Evolutionary conservation across 2,329 filamentous ascomycete genomes (phyloP), one percentile per base, ranked within the genome.

Genomic region (Teratosphaeria zuluensis): DNA sequence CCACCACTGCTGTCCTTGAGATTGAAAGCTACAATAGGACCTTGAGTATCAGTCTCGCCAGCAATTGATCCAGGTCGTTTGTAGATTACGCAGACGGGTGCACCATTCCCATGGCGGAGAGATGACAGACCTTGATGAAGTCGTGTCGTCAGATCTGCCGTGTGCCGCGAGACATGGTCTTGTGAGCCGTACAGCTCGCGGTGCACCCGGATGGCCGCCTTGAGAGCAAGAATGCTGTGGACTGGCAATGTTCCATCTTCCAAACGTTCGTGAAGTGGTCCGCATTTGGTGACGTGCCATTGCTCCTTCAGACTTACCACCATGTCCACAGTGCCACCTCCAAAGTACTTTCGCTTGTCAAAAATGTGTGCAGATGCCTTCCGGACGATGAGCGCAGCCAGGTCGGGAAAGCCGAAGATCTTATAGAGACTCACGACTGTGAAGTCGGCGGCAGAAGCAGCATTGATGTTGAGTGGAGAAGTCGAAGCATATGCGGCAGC

Each of bases 371-470:
- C 84, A 12, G 88, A 83, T 33, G 83, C 79, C 65, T 89, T 91
- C 51, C 88, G 84, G 12, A 97, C 84, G 32, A 97, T 84, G 59
- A 99, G 75, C 1, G 86, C 91, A 1, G 92, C 92, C 1, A 97
- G 78, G 70, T 97, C 90, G 0, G 92, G 92, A 64, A 96, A 96
- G 1, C 94, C 92, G 72, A 97, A 97, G n/a, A 96, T 92, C 72
- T 97, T 99, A 76, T 96, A 95, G 63, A 97, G 85, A 72, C 92
- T 96, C 51, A 97, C 69, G 0, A 90, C 88, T 0, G 84, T 87
- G 64, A 97, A 97, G 71, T 97, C 92, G 1, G 92, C 89, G 0
- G 87, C 84, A 0, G 77, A 75, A 0, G 79, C 65, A 64, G 88
- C 75, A 58, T 83, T 78, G 2, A 97, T 76, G 68, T 95, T 83